Percentiles rank a stretch among this genome's conserved stretches.
Evolutionary conservation across 2,329 filamentous ascomycete species (phyloP).

Genomic region (Diaporthe sp.): DNA sequence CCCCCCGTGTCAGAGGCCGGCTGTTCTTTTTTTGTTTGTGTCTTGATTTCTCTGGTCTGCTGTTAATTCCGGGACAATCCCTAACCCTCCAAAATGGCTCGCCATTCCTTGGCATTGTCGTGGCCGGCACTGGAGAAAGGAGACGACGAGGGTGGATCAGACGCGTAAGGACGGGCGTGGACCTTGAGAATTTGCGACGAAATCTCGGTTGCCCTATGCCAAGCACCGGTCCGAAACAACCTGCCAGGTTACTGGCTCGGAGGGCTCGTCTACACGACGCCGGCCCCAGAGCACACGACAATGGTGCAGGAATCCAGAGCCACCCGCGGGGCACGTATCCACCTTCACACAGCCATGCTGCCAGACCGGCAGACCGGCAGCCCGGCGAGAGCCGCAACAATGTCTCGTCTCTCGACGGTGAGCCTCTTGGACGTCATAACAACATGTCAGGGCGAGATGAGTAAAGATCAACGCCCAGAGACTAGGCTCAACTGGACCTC

Average conservation of each 20-base stretch:
- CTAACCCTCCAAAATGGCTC: not conserved
- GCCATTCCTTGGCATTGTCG: not conserved
- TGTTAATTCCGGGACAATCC: not conserved
- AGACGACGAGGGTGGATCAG: not conserved
- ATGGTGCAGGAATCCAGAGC: not conserved
- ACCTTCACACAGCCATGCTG: not conserved
- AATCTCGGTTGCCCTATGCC: conserved; percentile 17
- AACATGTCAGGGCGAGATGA: not conserved
- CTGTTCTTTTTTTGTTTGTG: not conserved
- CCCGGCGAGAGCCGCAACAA: conserved; percentile 1
- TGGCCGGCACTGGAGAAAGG: not conserved
- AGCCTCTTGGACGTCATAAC: not conserved
- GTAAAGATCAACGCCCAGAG: not conserved
- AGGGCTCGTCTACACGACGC: not conserved
- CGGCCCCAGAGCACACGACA: conserved; percentile 2
- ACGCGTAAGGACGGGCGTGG: conserved; percentile 1
- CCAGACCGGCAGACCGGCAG: no score
- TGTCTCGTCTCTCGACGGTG: not conserved
- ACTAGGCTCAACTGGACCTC: conserved; percentile 13
- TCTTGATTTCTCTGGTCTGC: no score
- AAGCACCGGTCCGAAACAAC: not conserved
- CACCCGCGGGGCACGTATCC: not conserved
- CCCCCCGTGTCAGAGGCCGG: not conserved
- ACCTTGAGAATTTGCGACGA: conserved; percentile 1
- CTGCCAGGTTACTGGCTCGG: not conserved